Evolutionary conservation across 306 rosid genomes (phyloP).

Genomic region (Ormosia emarginata): DNA sequence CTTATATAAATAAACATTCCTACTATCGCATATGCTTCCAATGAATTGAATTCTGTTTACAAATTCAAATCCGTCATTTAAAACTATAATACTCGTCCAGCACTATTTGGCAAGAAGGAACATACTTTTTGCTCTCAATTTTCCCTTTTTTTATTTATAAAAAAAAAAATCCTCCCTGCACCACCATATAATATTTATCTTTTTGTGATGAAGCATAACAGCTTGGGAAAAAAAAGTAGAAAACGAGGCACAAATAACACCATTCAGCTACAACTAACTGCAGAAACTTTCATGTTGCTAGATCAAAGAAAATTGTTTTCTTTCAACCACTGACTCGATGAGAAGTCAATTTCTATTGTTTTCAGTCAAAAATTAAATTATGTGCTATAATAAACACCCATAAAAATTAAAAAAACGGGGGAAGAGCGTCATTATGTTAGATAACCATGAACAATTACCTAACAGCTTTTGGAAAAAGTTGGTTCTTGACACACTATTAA

Average conservation of each 20-base stretch:
- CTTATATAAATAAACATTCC: not conserved
- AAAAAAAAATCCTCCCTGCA: no score
- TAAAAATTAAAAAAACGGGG: not conserved
- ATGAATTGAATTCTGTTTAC: not conserved
- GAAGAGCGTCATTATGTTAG: not conserved
- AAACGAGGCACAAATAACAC: not conserved
- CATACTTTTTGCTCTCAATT: not conserved
- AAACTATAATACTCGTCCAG: not conserved
- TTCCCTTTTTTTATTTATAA: not conserved
- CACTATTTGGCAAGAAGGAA: not conserved
- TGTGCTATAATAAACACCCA: not conserved
- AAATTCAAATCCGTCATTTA: not conserved
- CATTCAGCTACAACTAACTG: not conserved
- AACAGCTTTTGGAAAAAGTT: no score
- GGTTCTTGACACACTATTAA: no score
- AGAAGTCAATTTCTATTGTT: not conserved
- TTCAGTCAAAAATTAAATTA: not conserved
- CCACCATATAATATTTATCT: not conserved
- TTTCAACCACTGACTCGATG: not conserved
- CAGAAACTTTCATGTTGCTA: not conserved
- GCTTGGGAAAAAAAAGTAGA: not conserved
- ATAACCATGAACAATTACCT: no score
- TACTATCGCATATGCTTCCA: not conserved
- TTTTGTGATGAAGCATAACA: not conserved
- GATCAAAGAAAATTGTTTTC: not conserved